These are phyloP conservation scores for Climacium dendroides DNA, from an alignment of 225 moss, liverwort and hornwort genomes.

Conservation along the genomic window DNA sequence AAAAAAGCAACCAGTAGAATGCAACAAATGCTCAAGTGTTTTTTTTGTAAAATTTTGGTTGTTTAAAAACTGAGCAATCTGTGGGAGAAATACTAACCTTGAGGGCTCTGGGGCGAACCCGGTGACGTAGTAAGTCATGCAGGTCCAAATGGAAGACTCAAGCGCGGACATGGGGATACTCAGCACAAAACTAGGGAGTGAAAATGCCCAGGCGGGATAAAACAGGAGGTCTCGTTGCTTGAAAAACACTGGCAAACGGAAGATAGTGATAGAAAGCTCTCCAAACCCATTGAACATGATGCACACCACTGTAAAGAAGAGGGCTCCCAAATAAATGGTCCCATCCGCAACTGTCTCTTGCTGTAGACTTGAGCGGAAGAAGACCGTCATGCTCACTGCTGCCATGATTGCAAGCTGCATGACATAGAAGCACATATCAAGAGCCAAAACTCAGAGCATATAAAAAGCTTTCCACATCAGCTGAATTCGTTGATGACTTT, in stretches of 20 bases:
- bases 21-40: not conserved
- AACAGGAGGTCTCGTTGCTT: slow-evolving; percentile 72
- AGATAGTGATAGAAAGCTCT: slow-evolving; percentile 65
- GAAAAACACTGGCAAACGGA: slow-evolving; percentile 71
- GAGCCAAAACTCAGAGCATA: not conserved
- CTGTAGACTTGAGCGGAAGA: slow-evolving; percentile 47
- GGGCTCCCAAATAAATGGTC: slow-evolving; percentile 52
- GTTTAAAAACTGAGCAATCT: not conserved
- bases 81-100: slow-evolving; percentile 24
- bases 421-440: not conserved
- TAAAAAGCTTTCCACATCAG: not conserved
- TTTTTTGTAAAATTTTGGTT: not conserved
- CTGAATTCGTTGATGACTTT: not conserved
- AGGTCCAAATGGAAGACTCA: slow-evolving; percentile 61
- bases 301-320: slow-evolving; percentile 63
- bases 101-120: slow-evolving; percentile 53
- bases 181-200: slow-evolving; percentile 60
- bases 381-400: slow-evolving; percentile 49
- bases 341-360: slow-evolving; percentile 31
- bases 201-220: slow-evolving; percentile 73
- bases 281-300: slow-evolving; percentile 85
- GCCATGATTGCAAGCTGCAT: slow-evolving; percentile 62
- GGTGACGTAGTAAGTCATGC: slow-evolving; percentile 61
- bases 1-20: not conserved
- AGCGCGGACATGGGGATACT: slow-evolving; percentile 57